A percentile compares a stretch with the other conserved stretches of the same genome.
These are phyloP conservation scores for Globisporangium recalcitrans DNA, from an alignment of 352 stramenopile genomes.

Conservation along the genomic window DNA sequence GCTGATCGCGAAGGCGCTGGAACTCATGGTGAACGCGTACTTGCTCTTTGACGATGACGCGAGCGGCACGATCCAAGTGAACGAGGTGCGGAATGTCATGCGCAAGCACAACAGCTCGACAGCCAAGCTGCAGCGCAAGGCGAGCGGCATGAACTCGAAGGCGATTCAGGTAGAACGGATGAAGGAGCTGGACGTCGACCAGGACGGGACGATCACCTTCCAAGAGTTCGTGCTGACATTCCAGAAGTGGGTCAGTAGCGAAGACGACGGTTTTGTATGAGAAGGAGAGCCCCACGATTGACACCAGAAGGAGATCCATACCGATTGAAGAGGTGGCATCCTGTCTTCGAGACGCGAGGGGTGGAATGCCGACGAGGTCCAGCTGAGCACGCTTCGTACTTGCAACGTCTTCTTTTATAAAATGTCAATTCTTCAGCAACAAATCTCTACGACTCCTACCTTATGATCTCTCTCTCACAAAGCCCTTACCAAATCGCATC, in stretches of 20 bases:
- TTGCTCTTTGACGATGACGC: slow-evolving; percentile 82
- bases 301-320: no score
- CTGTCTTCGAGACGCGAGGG: neutral
- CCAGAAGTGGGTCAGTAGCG: slow-evolving; percentile 76
- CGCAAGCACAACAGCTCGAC: slow-evolving; percentile 40
- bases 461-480: neutral
- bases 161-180: slow-evolving; percentile 67
- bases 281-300: neutral
- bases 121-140: slow-evolving; percentile 41
- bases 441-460: neutral
- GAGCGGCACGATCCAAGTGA: slow-evolving; percentile 77
- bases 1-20: slow-evolving; percentile 61
- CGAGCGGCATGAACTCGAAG: slow-evolving; percentile 54
- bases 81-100: slow-evolving; percentile 64
- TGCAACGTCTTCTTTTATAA: neutral
- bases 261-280: slow-evolving; percentile 31
- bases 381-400: neutral
- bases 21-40: slow-evolving; percentile 84
- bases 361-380: neutral
- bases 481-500: neutral
- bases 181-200: slow-evolving; percentile 84
- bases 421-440: neutral
- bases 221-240: slow-evolving; percentile 88
- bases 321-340: neutral
- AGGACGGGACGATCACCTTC: slow-evolving; percentile 87